These are phyloP conservation scores for Ascochyta pisi DNA, from an alignment of 2,329 filamentous ascomycete genomes.

Conservation along the genomic window DNA sequence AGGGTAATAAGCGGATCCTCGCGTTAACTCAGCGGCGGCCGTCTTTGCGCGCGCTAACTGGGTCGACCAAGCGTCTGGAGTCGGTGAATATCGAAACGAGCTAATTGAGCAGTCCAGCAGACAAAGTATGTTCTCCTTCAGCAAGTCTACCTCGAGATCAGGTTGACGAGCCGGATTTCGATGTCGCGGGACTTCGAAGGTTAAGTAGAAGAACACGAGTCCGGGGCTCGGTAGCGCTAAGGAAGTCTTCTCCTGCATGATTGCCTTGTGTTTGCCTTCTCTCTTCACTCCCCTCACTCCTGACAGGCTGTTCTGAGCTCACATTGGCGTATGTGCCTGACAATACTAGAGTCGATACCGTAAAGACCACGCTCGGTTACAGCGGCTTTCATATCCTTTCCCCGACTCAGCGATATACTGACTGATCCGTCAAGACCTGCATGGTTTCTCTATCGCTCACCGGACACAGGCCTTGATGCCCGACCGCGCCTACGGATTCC, in stretches of 20 bases:
- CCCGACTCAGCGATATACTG: constrained; percentile 7
- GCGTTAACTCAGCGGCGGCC: constrained; percentile 3
- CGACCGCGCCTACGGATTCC: constrained; percentile 6
- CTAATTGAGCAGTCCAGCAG: not conserved
- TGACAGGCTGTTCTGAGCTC: constrained; percentile 13
- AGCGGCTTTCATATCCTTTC: constrained; percentile 11
- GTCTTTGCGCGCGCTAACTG: constrained; percentile 3
- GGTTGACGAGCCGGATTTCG: not conserved
- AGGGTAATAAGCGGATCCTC: constrained; percentile 27
- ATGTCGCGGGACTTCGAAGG: constrained; percentile 20
- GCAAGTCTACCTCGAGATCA: not conserved
- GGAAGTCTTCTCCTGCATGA: constrained; percentile 19
- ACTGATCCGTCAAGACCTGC: constrained; percentile 8
- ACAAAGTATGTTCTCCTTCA: not conserved
- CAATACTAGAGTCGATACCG: constrained; percentile 7
- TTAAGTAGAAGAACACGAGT: constrained; percentile 30
- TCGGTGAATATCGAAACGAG: not conserved
- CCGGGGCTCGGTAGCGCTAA: constrained; percentile 22
- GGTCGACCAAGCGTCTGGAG: not conserved
- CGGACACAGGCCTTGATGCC: constrained; percentile 23
- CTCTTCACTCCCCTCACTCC: constrained; percentile 9
- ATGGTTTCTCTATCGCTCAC: constrained; percentile 23
- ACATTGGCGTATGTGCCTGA: constrained; percentile 21
- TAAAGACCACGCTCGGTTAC: constrained; percentile 17
- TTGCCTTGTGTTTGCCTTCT: constrained; percentile 26